These are phyloP conservation scores for Lentinula sp. DNA, from an alignment of 768 basidiomycete genomes.

Conservation along the genomic window DNA sequence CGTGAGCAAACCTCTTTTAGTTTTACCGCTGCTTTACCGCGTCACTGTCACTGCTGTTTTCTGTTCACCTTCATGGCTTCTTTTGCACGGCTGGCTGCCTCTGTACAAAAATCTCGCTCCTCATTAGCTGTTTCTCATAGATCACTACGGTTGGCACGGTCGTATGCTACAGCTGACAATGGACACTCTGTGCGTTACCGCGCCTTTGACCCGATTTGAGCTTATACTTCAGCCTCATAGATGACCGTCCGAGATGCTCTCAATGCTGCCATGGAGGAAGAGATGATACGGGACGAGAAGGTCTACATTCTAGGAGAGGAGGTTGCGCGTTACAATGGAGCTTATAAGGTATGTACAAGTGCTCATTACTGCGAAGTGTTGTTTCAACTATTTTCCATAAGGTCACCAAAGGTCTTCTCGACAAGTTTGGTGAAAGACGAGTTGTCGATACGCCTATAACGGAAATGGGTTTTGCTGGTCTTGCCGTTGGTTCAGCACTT, in stretches of 20 bases:
- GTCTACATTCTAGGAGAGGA: constrained; percentile 98
- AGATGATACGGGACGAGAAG: constrained; percentile 92
- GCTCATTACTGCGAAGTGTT: constrained; percentile 1
- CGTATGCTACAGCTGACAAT: constrained; percentile 55
- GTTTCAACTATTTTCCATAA: constrained; percentile 22
- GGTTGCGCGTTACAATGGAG: constrained; percentile 97
- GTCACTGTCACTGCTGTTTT: constrained; percentile 12
- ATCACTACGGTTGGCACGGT: constrained; percentile 38
- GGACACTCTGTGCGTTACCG: constrained; percentile 39
- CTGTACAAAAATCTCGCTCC: constrained; percentile 32
- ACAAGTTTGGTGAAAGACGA: constrained; percentile 98
- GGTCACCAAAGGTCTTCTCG: constrained; percentile 97
- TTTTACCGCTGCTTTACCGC: background rate
- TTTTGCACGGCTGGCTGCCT: constrained; percentile 57
- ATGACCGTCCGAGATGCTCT: constrained; percentile 99
- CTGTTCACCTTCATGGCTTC: constrained; percentile 4
- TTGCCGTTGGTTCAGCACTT: constrained; percentile 92
- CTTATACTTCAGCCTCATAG: constrained; percentile 29
- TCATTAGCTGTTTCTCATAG: constrained; percentile 34
- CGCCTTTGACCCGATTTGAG: constrained; percentile 13
- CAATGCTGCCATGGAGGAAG: constrained; percentile 98
- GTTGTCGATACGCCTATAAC: constrained; percentile 97
- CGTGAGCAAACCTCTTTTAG: background rate
- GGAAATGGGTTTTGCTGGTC: constrained; percentile 97
- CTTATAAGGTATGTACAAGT: constrained; percentile 68